Percentiles rank a stretch among this genome's conserved stretches.
These are phyloP conservation scores for Parsonsia alboflavescens DNA, from an alignment of 257 asterid genomes.

Conservation along the genomic window DNA sequence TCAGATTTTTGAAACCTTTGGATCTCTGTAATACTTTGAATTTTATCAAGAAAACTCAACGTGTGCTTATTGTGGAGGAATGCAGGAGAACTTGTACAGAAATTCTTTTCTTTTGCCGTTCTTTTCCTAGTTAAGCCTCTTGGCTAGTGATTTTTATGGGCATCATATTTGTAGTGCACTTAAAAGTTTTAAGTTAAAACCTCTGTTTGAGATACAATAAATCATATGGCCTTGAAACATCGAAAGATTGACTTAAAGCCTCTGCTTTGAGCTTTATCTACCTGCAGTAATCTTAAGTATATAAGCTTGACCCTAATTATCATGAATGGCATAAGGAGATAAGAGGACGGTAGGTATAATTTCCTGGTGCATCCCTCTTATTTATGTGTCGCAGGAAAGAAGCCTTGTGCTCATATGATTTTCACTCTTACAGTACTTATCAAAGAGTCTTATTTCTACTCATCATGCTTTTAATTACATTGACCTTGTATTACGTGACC, in stretches of 20 bases:
- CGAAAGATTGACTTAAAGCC: not conserved
- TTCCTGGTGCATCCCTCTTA: not conserved
- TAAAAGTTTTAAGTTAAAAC: too few species aligned
- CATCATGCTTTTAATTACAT: too few species aligned
- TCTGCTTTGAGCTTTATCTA: not conserved
- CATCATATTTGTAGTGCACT: not conserved
- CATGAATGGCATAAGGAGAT: not conserved
- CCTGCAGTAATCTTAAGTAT: too few species aligned
- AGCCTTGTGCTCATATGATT: conserved; percentile 2
- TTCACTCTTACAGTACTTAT: too few species aligned
- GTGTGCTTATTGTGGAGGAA: conserved; percentile 52
- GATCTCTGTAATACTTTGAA: conserved; percentile 49
- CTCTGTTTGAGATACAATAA: too few species aligned
- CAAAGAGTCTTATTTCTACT: not conserved
- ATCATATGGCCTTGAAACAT: not conserved
- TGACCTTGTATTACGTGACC: not conserved
- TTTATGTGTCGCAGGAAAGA: not conserved
- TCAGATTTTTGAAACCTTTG: conserved; percentile 53
- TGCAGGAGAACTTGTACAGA: conserved; percentile 49
- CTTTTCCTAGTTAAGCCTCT: not conserved
- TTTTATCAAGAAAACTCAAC: conserved; percentile 50
- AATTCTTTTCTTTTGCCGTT: not conserved
- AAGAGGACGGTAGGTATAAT: not conserved
- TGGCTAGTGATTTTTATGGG: conserved; percentile 6
- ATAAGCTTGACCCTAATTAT: not conserved